Evolutionary conservation across 768 basidiomycete genomes (phyloP).

Genomic region (Lactarius trivialis): DNA sequence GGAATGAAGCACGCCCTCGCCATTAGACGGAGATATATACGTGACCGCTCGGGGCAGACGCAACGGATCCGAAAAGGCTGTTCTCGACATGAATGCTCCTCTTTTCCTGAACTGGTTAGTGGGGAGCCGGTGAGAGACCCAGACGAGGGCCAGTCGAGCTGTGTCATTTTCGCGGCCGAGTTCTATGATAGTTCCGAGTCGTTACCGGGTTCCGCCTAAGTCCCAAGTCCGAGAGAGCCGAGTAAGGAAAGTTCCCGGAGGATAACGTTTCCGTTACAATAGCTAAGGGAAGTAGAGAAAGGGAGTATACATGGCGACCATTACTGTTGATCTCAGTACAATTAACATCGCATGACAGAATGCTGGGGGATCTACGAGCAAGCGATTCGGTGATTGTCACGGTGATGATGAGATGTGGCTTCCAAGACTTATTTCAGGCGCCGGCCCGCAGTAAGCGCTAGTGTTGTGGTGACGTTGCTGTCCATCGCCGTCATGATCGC

Average conservation of each 20-base stretch:
- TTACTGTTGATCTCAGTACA: neutral
- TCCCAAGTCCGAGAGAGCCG: neutral
- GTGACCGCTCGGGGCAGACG: neutral
- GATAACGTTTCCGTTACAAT: neutral
- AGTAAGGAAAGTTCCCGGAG: slow-evolving; percentile 10
- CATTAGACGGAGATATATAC: slow-evolving; percentile 3
- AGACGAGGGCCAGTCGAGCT: neutral
- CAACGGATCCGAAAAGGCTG: slow-evolving; percentile 10
- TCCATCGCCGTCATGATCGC: too few relatives aligned
- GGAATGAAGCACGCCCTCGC: neutral
- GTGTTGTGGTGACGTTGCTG: too few relatives aligned
- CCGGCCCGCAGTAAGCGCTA: too few relatives aligned
- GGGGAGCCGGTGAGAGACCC: neutral
- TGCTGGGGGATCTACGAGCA: neutral
- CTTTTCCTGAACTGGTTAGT: slow-evolving; percentile 3
- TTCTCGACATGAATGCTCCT: neutral
- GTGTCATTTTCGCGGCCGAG: neutral
- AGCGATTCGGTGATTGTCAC: neutral
- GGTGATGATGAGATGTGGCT: neutral
- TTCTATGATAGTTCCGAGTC: neutral
- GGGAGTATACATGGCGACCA: neutral
- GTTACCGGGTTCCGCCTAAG: neutral
- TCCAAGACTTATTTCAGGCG: neutral
- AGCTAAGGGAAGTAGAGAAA: neutral
- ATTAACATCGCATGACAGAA: neutral